A percentile compares a stretch with the other conserved stretches of the same genome.
Conservation (phyloP, 768 basidiomycete genomes). For the Leccinum ochraceum region DNA sequence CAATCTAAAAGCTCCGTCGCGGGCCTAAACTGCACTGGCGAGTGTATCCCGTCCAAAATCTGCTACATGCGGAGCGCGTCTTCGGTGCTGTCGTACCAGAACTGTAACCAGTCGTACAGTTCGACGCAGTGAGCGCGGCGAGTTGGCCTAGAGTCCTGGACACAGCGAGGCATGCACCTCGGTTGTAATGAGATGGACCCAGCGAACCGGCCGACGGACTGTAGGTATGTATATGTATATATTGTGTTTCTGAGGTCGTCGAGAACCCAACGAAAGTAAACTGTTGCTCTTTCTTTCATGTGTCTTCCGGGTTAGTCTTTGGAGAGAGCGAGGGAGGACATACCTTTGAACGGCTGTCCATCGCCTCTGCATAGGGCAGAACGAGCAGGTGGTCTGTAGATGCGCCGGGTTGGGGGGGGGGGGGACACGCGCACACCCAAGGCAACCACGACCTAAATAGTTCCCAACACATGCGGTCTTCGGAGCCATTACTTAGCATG, state of each 20-base stretch:
- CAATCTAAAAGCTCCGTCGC: constrained; percentile 68
- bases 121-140: constrained; percentile 43
- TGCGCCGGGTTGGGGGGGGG: no score
- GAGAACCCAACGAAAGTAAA: neutral
- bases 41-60: constrained; percentile 60
- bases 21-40: constrained; percentile 53
- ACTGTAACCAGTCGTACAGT: constrained; percentile 62
- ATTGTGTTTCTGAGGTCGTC: neutral
- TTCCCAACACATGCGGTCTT: neutral
- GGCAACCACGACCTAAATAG: neutral
- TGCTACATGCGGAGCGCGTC: constrained; percentile 77
- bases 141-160: neutral
- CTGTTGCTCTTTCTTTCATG: neutral
- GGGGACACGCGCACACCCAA: neutral
- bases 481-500: neutral
- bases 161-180: neutral
- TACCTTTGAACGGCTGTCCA: neutral
- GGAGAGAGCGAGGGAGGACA: neutral
- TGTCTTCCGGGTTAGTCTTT: neutral
- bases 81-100: constrained; percentile 53
- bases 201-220: neutral
- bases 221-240: neutral
- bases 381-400: no score
- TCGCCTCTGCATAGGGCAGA: neutral
- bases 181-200: neutral